Evolutionary conservation across 2,329 filamentous ascomycete genomes (phyloP).

Genomic region (Monilinia fructicola): DNA sequence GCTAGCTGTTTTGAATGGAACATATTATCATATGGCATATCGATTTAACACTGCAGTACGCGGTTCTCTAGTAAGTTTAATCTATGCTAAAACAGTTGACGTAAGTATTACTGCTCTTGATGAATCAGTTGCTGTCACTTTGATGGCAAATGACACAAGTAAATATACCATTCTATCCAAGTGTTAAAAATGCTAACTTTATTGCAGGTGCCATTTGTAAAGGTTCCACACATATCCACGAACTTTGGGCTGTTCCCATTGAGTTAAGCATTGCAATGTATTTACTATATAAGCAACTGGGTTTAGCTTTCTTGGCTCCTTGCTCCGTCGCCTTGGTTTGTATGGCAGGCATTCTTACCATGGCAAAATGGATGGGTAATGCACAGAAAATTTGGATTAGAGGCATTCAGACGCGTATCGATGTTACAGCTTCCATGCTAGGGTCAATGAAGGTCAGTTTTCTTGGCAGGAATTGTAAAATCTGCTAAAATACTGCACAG

Average conservation of each 20-base stretch:
- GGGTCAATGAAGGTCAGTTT: slow-evolving; percentile 38
- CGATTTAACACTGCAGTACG: slow-evolving; percentile 33
- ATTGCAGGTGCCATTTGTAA: slow-evolving; percentile 32
- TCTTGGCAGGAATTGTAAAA: not conserved
- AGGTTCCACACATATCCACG: slow-evolving; percentile 39
- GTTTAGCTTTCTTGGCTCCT: slow-evolving; percentile 35
- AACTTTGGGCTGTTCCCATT: slow-evolving; percentile 39
- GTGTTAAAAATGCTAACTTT: slow-evolving; percentile 3
- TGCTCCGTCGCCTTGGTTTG: slow-evolving; percentile 34
- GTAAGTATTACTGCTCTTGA: slow-evolving; percentile 34
- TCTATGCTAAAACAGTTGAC: slow-evolving; percentile 37
- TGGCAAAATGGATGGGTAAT: slow-evolving; percentile 33
- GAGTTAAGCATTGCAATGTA: slow-evolving; percentile 38
- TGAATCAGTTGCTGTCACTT: slow-evolving; percentile 30
- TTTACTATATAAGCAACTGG: slow-evolving; percentile 38
- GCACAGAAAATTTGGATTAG: slow-evolving; percentile 39
- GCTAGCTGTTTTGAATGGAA: slow-evolving; percentile 31
- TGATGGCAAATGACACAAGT: slow-evolving; percentile 25
- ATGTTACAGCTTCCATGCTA: slow-evolving; percentile 38
- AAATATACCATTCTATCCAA: not conserved
- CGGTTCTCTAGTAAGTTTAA: slow-evolving; percentile 34
- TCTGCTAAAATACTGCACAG: slow-evolving; percentile 25
- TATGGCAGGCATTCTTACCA: slow-evolving; percentile 32
- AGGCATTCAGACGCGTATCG: slow-evolving; percentile 38
- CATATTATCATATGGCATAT: slow-evolving; percentile 32